These are phyloP conservation scores for Mariannaea sp. DNA, from an alignment of 2,329 filamentous ascomycete species.

Conservation along the genomic window DNA sequence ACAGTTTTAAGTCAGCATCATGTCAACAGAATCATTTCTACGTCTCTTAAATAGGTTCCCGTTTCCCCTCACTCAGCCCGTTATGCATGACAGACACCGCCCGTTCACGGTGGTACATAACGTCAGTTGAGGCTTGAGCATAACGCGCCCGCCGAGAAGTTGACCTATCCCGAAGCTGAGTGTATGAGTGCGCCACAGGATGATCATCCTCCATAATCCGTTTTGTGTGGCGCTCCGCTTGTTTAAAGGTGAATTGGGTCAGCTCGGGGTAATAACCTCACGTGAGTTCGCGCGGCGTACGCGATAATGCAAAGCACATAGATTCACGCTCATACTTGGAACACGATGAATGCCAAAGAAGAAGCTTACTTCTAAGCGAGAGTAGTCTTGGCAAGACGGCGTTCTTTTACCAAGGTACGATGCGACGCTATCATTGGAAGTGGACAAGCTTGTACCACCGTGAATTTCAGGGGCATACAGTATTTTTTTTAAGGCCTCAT, in stretches of 20 bases:
- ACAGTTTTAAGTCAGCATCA: too few species aligned
- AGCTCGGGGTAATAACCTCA: neutral
- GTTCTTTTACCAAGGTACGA: too few species aligned
- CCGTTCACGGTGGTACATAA: neutral
- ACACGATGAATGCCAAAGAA: too few species aligned
- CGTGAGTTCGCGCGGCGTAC: slow-evolving; percentile 14
- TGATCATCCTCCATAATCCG: too few species aligned
- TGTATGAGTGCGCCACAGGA: neutral
- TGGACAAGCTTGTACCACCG: neutral
- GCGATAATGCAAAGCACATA: neutral
- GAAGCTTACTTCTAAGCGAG: too few species aligned
- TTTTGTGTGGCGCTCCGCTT: neutral
- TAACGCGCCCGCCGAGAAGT: neutral
- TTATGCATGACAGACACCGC: neutral
- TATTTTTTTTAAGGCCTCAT: too few species aligned
- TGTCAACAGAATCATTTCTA: neutral
- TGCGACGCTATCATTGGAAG: neutral
- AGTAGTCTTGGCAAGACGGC: too few species aligned
- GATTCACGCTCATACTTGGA: too few species aligned
- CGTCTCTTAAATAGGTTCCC: neutral
- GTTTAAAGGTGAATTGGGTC: too few species aligned
- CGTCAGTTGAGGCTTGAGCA: too few species aligned
- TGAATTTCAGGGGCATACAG: too few species aligned
- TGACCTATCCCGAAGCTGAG: neutral
- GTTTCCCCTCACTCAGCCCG: neutral